Evolutionary conservation across 768 basidiomycete species (phyloP).

Genomic region (Panus rudis): DNA sequence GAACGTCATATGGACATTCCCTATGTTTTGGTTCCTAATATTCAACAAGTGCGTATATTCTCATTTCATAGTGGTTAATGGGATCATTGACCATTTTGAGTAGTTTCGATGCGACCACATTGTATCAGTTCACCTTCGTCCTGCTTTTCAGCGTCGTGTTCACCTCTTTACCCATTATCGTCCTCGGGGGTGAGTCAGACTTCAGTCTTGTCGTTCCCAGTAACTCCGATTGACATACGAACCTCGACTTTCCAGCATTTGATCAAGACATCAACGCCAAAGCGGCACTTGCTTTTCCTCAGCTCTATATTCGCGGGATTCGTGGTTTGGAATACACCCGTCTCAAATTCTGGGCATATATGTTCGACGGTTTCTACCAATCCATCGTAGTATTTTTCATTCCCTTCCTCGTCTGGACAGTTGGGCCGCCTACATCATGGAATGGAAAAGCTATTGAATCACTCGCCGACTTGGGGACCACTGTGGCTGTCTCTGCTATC

Average conservation of each 20-base stretch:
- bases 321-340: slow-evolving; percentile 91
- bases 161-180: slow-evolving; percentile 88
- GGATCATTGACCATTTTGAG: slow-evolving; percentile 14
- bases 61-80: slow-evolving; percentile 3
- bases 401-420: slow-evolving; percentile 68
- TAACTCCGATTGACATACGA: not conserved
- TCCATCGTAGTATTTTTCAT: slow-evolving; percentile 83
- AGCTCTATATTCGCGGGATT: slow-evolving; percentile 93
- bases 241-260: slow-evolving; percentile 53
- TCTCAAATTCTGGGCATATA: slow-evolving; percentile 88
- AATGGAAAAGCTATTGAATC: slow-evolving; percentile 75
- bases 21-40: slow-evolving; percentile 90
- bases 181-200: slow-evolving; percentile 73
- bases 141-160: slow-evolving; percentile 88
- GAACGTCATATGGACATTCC: slow-evolving; percentile 91
- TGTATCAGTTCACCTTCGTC: slow-evolving; percentile 96
- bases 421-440: slow-evolving; percentile 63
- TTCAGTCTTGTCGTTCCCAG: no score
- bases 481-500: slow-evolving; percentile 81
- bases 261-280: slow-evolving; percentile 92
- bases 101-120: slow-evolving; percentile 89
- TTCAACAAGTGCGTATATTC: slow-evolving; percentile 65
- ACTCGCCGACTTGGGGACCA: slow-evolving; percentile 86
- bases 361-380: slow-evolving; percentile 92
- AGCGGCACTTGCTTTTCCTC: slow-evolving; percentile 87